Evolutionary conservation across 441 rosid species (phyloP), one percentile per base, ranked within the genome.

Genomic region (Mallotus repandus): DNA sequence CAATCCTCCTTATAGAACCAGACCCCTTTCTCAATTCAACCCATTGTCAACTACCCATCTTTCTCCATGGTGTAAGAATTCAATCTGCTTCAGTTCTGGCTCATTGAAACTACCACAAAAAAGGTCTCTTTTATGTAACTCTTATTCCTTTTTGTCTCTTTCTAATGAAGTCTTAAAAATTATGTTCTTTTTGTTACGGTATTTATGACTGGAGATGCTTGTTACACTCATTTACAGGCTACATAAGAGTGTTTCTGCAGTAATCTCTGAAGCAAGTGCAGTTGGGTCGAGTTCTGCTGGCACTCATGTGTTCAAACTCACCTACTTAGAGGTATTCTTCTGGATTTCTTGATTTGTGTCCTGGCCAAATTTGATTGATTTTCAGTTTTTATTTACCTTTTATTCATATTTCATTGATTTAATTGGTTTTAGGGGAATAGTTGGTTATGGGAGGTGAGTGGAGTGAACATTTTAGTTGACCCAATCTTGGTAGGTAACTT

Each of bases 401-500:
- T 58, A 3, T 48, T 9, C 2, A 38, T 9, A 19, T 18, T 25
- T 62, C 58, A 49, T 19, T 49, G 15, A 38, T 14, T 41, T 35
- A 79, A 77, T 9, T 61, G 61, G 64, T 69, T 78, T 55, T 76
- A 94, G 98, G 97, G 97, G 9, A 92, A 92, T 78, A 90, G 95
- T 84, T 94, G 97, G 97, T 66, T 90, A 70, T 94, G 98, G 95
- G 94, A 89, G 69, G 90, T 87, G 7, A 76, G 80, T 69, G 97
- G 89, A 18, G 35, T 87, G 74, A 89, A 72, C 74, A 72, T 89
- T 74, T 84, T 92, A 82, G 98, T 92, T 71, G 97, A 90, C 76
- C 97, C 97, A 43, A 92, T 94, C 68, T 79, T 90, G 79, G 95
- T 88, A 55, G 98, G 97, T 55, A 92, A 85, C 84, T 86, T 92